Percentiles rank a stretch among this genome's conserved stretches.
Conservation (phyloP, 805 yeast genomes). For the Monosporozyma aerobia region DNA sequence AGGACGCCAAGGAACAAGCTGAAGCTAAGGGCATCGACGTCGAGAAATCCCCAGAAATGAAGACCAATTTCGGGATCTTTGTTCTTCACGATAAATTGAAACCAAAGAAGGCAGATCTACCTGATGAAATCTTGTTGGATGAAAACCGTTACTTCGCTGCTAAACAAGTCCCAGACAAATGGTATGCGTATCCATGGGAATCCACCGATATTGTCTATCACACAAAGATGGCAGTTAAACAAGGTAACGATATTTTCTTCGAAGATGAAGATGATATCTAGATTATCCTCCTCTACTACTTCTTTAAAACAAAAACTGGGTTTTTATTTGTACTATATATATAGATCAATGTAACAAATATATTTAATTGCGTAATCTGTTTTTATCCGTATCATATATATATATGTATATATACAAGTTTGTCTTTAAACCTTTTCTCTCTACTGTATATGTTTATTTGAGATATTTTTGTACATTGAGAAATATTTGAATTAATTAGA, state of each 20-base stretch:
- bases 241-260: constrained; percentile 54
- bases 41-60: constrained; percentile 34
- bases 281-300: no score
- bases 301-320: no score
- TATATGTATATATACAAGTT: no score
- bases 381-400: no score
- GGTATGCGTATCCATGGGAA: constrained; percentile 90
- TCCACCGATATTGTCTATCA: constrained; percentile 66
- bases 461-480: no score
- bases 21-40: constrained; percentile 39
- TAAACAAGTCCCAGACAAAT: constrained; percentile 62
- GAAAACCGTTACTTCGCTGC: constrained; percentile 61
- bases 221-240: constrained; percentile 60
- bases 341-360: no score
- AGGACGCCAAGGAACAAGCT: constrained; percentile 59
- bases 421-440: no score
- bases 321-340: neutral
- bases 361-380: no score
- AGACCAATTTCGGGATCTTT: constrained; percentile 62
- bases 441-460: no score
- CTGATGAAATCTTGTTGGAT: constrained; percentile 49
- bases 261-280: neutral
- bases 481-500: no score
- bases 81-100: constrained; percentile 71
- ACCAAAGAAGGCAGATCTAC: constrained; percentile 63